Conservation (phyloP, 129 eudicot genomes). For the Centaurea solstitialis region DNA sequence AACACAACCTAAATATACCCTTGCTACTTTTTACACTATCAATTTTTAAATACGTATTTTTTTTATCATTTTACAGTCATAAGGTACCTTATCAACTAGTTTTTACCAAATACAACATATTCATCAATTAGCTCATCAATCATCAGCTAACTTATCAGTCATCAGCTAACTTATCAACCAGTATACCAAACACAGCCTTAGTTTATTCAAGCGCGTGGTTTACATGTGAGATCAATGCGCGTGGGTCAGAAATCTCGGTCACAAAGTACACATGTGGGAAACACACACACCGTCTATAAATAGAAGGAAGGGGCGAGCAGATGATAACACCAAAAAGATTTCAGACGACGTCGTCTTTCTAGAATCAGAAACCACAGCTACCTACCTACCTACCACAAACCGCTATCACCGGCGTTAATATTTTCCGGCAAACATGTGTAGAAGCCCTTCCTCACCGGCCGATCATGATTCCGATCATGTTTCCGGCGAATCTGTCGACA, state of each 20-base stretch:
- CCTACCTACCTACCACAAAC: no score
- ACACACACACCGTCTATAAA: conserved; percentile 32
- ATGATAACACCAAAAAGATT: not conserved
- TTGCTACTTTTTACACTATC: no score
- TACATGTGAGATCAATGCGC: not conserved
- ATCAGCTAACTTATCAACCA: no score
- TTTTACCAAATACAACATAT: no score
- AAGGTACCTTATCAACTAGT: no score
- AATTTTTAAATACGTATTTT: no score
- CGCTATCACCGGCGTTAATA: not conserved
- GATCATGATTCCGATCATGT: conserved; percentile 16
- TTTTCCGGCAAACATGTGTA: conserved; percentile 14
- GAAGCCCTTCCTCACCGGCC: conserved; percentile 18
- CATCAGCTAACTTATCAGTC: no score
- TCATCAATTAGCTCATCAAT: no score
- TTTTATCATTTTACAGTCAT: no score
- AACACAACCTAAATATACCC: no score
- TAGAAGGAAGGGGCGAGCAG: not conserved
- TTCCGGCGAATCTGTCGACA: conserved; percentile 41
- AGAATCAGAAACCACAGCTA: not conserved
- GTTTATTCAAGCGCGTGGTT: not conserved
- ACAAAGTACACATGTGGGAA: conserved; percentile 1
- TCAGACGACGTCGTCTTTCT: not conserved
- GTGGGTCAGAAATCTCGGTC: not conserved
- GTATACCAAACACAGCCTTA: no score